Conservation (phyloP, 805 yeast genomes). For the Schwanniomyces sp. region DNA sequence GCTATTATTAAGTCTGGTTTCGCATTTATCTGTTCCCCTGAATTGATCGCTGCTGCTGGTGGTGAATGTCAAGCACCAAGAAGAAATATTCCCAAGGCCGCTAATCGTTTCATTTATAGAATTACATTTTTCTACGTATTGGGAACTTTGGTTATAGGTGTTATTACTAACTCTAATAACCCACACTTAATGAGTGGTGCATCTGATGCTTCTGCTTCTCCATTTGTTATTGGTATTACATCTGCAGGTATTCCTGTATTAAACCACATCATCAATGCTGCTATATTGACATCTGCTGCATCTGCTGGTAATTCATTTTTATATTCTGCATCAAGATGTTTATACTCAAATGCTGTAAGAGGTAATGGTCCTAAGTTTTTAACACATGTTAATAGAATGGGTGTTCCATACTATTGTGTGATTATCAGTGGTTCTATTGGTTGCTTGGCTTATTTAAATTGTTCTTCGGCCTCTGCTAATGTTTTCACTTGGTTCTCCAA, state of each 20-base stretch:
- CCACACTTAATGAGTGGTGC: slow-evolving; percentile 20
- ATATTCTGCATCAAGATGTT: slow-evolving; percentile 42
- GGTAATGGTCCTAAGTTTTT: slow-evolving; percentile 42
- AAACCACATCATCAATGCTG: slow-evolving; percentile 62
- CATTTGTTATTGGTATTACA: slow-evolving; percentile 64
- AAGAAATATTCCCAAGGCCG: slow-evolving; percentile 52
- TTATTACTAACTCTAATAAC: slow-evolving; percentile 31
- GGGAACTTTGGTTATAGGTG: slow-evolving; percentile 42
- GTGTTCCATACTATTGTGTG: slow-evolving; percentile 42
- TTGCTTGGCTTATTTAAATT: slow-evolving; percentile 54
- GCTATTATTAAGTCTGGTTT: slow-evolving; percentile 65
- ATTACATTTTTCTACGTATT: slow-evolving; percentile 39
- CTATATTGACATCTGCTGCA: slow-evolving; percentile 58
- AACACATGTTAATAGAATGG: slow-evolving; percentile 37
- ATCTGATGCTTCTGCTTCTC: slow-evolving; percentile 58
- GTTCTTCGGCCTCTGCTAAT: slow-evolving; percentile 48
- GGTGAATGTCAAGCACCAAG: slow-evolving; percentile 36
- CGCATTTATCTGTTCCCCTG: slow-evolving; percentile 64
- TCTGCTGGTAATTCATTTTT: slow-evolving; percentile 45
- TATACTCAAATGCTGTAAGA: slow-evolving; percentile 38
- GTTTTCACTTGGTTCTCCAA: slow-evolving; percentile 69
- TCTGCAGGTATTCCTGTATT: slow-evolving; percentile 59
- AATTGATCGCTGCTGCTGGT: slow-evolving; percentile 72
- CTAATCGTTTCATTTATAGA: slow-evolving; percentile 57
- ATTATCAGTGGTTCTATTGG: slow-evolving; percentile 34